A percentile compares a stretch with the other conserved stretches of the same genome.
phyloP scores from a whole-genome alignment of 2,329 filamentous ascomycete species.

The Uncinocarpus reesii region DNA sequence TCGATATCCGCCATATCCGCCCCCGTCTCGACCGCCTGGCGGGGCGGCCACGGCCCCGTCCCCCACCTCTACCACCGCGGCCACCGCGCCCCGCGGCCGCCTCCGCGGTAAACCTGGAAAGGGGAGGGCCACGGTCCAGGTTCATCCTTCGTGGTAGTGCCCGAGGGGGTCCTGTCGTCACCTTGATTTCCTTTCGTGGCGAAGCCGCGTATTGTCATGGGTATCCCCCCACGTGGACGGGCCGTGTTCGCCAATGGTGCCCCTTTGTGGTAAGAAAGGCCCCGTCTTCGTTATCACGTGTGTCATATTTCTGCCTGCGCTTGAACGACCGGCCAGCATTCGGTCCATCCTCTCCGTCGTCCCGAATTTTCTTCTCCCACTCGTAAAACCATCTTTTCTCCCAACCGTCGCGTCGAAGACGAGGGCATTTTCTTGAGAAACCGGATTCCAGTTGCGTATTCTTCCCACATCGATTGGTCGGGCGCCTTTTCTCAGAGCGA shows the following conservation, averaged over 20 bases:
- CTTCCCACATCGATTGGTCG: constrained; percentile 68
- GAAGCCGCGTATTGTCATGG: constrained; percentile 23
- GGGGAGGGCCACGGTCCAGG: constrained; percentile 24
- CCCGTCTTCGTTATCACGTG: constrained; percentile 45
- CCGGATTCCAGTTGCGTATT: constrained; percentile 74
- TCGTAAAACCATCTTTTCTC: constrained; percentile 73
- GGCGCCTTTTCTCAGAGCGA: constrained; percentile 66
- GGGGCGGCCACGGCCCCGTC: constrained; percentile 33
- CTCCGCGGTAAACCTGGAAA: constrained; percentile 20
- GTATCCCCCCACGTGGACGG: constrained; percentile 17
- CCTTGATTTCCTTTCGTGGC: constrained; percentile 23
- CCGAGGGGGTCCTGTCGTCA: constrained; percentile 18
- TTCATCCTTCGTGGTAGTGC: constrained; percentile 35
- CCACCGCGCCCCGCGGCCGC: constrained; percentile 35
- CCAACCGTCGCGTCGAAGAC: constrained; percentile 73
- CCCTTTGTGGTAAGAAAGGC: constrained; percentile 21
- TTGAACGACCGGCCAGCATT: constrained; percentile 50
- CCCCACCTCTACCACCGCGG: constrained; percentile 35
- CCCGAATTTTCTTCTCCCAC: constrained; percentile 62
- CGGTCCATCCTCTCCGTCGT: constrained; percentile 52
- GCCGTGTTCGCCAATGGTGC: constrained; percentile 24
- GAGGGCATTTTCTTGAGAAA: constrained; percentile 59
- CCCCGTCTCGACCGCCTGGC: constrained; percentile 39
- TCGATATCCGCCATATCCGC: constrained; percentile 48
- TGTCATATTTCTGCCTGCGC: constrained; percentile 47